phyloP scores from a whole-genome alignment of 805 yeast species.

The Lipomyces starkeyi region DNA sequence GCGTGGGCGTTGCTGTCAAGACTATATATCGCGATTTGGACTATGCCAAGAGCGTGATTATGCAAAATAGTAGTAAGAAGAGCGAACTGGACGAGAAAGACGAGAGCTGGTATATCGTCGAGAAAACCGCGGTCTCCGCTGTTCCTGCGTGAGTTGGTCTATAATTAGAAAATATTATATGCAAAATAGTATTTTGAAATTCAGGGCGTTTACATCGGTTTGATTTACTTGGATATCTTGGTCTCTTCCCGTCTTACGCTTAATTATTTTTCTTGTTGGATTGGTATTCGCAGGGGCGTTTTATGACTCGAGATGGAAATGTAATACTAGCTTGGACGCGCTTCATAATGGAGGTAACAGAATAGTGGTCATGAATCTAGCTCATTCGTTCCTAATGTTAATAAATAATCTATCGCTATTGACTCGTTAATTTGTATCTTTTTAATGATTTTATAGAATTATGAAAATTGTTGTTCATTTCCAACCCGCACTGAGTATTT shows the following conservation, averaged over 20 bases:
- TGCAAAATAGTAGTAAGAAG: background rate
- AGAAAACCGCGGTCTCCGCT: background rate
- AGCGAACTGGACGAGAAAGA: conserved; percentile 14
- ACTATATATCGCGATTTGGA: conserved; percentile 59
- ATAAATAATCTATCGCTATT: too few species aligned
- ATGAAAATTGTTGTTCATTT: too few species aligned
- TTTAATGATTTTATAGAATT: too few species aligned
- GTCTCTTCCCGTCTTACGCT: background rate
- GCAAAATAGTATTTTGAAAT: too few species aligned
- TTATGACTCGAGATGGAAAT: background rate
- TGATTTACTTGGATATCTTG: background rate
- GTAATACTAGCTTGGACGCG: background rate
- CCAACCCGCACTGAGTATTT: too few species aligned
- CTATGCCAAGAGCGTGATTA: conserved; percentile 28
- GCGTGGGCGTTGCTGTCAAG: conserved; percentile 77
- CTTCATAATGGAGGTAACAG: background rate
- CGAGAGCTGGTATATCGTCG: conserved; percentile 35
- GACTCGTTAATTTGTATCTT: too few species aligned
- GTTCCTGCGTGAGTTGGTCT: background rate
- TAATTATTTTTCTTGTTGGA: background rate
- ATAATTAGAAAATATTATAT: too few species aligned
- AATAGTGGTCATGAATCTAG: background rate
- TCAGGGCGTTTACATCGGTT: background rate
- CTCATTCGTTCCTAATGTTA: background rate
- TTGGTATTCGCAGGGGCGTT: background rate